These are phyloP conservation scores for Hypoxylon sp. DNA, from an alignment of 2,329 filamentous ascomycete species.

Conservation along the genomic window DNA sequence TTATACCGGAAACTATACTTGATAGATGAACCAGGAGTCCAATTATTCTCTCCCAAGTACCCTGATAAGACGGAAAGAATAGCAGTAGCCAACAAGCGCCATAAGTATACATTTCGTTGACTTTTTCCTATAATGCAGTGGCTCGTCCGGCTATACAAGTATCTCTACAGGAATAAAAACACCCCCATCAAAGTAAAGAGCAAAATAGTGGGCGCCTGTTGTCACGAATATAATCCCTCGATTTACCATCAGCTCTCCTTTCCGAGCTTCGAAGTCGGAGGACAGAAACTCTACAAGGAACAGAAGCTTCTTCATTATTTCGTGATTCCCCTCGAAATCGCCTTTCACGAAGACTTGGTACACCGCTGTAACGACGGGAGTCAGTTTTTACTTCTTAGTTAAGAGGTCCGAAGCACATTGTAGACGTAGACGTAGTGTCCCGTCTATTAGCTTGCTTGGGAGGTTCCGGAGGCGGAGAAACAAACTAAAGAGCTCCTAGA, in stretches of 20 bases:
- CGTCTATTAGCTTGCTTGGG: too few relatives aligned
- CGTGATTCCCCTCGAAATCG: too few relatives aligned
- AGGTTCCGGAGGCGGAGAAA: neutral
- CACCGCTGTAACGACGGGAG: neutral
- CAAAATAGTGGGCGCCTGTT: fast-evolving
- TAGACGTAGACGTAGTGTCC: too few relatives aligned
- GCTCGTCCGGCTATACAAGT: too few relatives aligned
- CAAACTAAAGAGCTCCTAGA: too few relatives aligned
- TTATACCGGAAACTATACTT: neutral
- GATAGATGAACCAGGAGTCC: too few relatives aligned
- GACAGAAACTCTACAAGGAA: neutral
- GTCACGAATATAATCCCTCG: neutral
- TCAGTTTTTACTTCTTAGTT: neutral
- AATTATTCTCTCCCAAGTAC: too few relatives aligned
- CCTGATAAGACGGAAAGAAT: too few relatives aligned
- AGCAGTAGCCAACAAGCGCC: too few relatives aligned
- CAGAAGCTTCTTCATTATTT: neutral
- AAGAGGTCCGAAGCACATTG: too few relatives aligned
- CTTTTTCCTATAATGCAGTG: too few relatives aligned
- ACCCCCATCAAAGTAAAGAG: neutral
- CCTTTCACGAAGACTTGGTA: neutral
- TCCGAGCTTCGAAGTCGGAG: neutral
- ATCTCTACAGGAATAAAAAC: neutral
- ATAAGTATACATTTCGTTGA: too few relatives aligned
- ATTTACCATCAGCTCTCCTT: neutral